These are phyloP conservation scores for Penicillium olsonii DNA, from an alignment of 2,329 filamentous ascomycete genomes.

Conservation along the genomic window DNA sequence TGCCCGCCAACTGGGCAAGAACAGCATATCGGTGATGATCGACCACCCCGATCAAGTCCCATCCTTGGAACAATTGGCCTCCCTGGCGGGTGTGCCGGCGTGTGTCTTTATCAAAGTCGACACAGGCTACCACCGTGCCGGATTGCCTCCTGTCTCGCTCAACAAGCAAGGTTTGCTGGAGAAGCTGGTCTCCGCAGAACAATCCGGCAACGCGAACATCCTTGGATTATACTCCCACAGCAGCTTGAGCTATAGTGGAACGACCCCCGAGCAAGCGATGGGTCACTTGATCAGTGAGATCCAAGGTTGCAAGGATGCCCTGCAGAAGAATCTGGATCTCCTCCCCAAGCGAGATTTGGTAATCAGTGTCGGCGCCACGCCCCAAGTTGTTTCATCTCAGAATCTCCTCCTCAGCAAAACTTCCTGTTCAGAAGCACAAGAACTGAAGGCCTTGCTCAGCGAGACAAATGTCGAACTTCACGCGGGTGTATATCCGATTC, in stretches of 20 bases:
- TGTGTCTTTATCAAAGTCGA: slow-evolving; percentile 73
- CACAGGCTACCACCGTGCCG: slow-evolving; percentile 71
- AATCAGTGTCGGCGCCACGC: slow-evolving; percentile 75
- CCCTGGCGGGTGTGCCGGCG: slow-evolving; percentile 49
- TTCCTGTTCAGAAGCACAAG: slow-evolving; percentile 35
- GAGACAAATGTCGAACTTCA: slow-evolving; percentile 64
- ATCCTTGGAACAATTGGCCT: slow-evolving; percentile 48
- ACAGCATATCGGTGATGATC: slow-evolving; percentile 64
- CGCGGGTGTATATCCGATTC: slow-evolving; percentile 72
- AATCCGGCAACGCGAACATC: slow-evolving; percentile 42
- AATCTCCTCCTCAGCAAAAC: slow-evolving; percentile 50
- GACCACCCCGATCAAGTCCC: slow-evolving; percentile 67
- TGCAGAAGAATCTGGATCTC: slow-evolving; percentile 21
- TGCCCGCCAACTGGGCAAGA: slow-evolving; percentile 56
- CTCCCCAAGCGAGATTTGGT: slow-evolving; percentile 42
- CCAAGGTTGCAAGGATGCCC: slow-evolving; percentile 41
- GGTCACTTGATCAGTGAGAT: slow-evolving; percentile 63
- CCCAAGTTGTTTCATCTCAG: slow-evolving; percentile 68
- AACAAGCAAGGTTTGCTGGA: slow-evolving; percentile 36
- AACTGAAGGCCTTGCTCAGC: slow-evolving; percentile 32
- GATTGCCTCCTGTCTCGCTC: slow-evolving; percentile 56
- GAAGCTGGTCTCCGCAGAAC: slow-evolving; percentile 28
- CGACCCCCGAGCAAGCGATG: slow-evolving; percentile 60
- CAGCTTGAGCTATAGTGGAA: slow-evolving; percentile 67
- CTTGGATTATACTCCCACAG: slow-evolving; percentile 73